Percentiles rank a stretch among this genome's conserved stretches.
Evolutionary conservation across 768 basidiomycete species (phyloP).

Genomic region (Boletellus sp.): DNA sequence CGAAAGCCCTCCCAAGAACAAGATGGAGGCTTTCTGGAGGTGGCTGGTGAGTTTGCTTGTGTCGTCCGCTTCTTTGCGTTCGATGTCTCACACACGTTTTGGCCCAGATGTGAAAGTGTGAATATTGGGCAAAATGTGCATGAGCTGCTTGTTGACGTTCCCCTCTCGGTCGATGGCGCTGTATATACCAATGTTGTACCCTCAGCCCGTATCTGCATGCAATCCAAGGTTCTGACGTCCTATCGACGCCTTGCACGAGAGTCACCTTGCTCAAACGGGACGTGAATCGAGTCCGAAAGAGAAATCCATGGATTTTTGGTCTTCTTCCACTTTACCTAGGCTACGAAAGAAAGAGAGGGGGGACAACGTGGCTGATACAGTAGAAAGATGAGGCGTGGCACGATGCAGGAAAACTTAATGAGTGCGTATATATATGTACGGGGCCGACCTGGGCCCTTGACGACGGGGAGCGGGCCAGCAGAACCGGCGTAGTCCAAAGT

Average conservation of each 20-base stretch:
- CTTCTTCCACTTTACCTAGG: constrained; percentile 29
- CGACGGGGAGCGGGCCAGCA: constrained; percentile 8
- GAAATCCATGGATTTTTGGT: constrained; percentile 2
- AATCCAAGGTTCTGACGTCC: not conserved
- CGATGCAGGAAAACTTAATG: constrained; percentile 34
- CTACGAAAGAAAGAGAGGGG: constrained; percentile 8
- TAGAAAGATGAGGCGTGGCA: constrained; percentile 28
- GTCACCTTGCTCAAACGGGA: not conserved
- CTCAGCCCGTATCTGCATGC: not conserved
- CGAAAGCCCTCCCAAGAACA: constrained; percentile 68
- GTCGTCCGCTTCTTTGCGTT: not conserved
- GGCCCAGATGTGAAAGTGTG: constrained; percentile 21
- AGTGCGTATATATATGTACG: constrained; percentile 38
- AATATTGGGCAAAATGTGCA: not conserved
- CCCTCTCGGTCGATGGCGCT: not conserved
- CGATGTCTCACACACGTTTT: constrained; percentile 3
- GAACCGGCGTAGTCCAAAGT: constrained; percentile 4
- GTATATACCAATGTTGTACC: constrained; percentile 3
- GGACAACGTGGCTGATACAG: constrained; percentile 31
- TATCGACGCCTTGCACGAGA: not conserved
- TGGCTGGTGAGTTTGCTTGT: constrained; percentile 59
- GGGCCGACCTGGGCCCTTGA: constrained; percentile 21
- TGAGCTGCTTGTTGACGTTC: not conserved
- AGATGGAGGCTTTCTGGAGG: constrained; percentile 66
- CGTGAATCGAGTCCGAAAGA: not conserved